phyloP scores from a whole-genome alignment of 768 basidiomycete genomes.

The Lactarius trivialis region DNA sequence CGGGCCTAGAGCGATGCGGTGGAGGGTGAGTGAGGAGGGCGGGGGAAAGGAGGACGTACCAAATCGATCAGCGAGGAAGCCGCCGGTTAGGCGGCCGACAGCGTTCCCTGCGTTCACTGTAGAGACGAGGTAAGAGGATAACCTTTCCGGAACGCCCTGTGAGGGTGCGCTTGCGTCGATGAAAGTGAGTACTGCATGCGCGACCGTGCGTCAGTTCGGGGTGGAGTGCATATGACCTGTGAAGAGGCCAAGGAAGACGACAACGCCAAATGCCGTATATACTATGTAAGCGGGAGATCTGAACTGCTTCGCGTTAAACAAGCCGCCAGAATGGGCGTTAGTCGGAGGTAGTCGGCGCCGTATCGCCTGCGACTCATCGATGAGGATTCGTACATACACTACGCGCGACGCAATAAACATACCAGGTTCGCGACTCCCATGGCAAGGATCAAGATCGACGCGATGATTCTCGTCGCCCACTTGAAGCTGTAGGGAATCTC shows the following conservation, averaged over 20 bases:
- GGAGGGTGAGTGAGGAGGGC: background rate
- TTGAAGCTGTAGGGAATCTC: constrained; percentile 43
- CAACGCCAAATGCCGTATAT: constrained; percentile 47
- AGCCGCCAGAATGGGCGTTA: constrained; percentile 46
- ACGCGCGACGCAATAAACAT: constrained; percentile 11
- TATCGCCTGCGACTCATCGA: constrained; percentile 27
- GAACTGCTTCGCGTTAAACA: constrained; percentile 55
- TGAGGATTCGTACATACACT: background rate
- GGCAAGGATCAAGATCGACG: constrained; percentile 49
- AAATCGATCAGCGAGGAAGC: constrained; percentile 46
- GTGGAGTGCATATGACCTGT: constrained; percentile 29
- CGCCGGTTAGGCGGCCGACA: constrained; percentile 52
- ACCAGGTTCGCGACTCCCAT: constrained; percentile 53
- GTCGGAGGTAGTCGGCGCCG: constrained; percentile 47
- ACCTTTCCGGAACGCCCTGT: constrained; percentile 41
- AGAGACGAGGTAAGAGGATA: constrained; percentile 59
- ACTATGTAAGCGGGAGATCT: no score
- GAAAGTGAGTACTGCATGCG: constrained; percentile 51
- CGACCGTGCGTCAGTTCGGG: background rate
- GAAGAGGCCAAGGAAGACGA: constrained; percentile 63
- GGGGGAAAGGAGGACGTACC: constrained; percentile 32
- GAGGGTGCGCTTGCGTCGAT: constrained; percentile 50
- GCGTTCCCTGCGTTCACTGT: constrained; percentile 63
- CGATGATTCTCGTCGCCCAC: constrained; percentile 72
- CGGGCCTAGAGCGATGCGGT: constrained; percentile 39